Conservation (phyloP, 2,329 filamentous ascomycete genomes). For the Fonsecaea pedrosoi region DNA sequence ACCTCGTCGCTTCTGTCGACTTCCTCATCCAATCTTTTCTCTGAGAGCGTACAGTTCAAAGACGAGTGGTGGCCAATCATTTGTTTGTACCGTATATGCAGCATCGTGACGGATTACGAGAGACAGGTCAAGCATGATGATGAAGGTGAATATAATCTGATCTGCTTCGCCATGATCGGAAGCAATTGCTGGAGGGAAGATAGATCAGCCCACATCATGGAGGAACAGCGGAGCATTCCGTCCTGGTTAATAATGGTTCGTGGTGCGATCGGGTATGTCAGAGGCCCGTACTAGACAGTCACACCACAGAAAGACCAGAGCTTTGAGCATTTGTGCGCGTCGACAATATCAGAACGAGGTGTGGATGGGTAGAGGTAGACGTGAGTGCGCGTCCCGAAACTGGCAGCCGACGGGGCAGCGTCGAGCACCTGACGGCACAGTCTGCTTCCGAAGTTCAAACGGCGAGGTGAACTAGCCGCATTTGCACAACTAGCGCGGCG, state of each 20-base stretch:
- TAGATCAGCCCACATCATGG: neutral
- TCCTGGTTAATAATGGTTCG: conserved; percentile 14
- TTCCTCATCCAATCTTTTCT: neutral
- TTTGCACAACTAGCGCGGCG: neutral
- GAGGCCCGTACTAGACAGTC: conserved; percentile 3
- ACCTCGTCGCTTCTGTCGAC: neutral
- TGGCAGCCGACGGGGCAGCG: conserved; percentile 11
- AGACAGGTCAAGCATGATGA: neutral
- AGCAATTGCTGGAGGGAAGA: neutral
- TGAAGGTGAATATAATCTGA: neutral
- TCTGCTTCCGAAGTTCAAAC: conserved; percentile 6
- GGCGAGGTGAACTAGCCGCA: neutral
- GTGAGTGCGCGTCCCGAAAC: conserved; percentile 16
- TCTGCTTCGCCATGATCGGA: neutral
- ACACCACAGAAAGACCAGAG: conserved; percentile 11
- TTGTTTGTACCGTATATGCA: neutral
- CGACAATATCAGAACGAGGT: neutral
- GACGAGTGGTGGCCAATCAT: neutral
- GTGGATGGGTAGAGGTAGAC: neutral
- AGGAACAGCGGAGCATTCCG: conserved; percentile 10
- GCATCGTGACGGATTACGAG: neutral
- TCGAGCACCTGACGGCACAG: conserved; percentile 9
- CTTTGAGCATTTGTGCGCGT: neutral
- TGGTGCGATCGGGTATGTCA: neutral
- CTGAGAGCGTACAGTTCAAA: neutral